Base-by-base conservation (phyloP, 257 asterid genomes). In the Jasminum sambac region DNA sequence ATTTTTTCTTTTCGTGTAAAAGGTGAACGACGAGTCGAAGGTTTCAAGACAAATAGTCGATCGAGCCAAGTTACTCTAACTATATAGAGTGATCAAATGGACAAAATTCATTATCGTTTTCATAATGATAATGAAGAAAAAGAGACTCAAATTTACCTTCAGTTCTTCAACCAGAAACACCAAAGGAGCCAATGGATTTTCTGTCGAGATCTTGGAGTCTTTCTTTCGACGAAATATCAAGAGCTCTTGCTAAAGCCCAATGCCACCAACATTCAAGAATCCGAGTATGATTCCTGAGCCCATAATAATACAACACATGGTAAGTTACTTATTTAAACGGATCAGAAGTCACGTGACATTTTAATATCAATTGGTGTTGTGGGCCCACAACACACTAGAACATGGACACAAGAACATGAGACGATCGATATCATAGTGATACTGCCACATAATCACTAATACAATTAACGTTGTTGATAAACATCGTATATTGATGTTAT, bases 151-250 rank as follows among this genome's bases (percentile, higher is more conserved):
- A 43, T 17, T 57, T 91, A 11, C 84, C 93, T 4, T 83, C 82
- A 30, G 79, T 91, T 8, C 90, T 90, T 74, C 93, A 89, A 68
- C 98, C 96, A 58, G 85, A 89, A 41, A 91, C 96, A 9, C 98
- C 98, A 0, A 75, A 73, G 19, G 96, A 91, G 82, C 94, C 98
- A 0, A 83, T 91, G 89, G 98, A 88, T 62, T 91, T 91, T 82
- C 66, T 91, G 77, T 86, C 98, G 8, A 88, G 96, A 60, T 91
- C 98, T 37, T 91, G 98, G 96, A 91, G 86, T 25, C 84, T 85
- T 57, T 89, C 98, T 38, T 96, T 96, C 23, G 55, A 82, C 36
- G 92, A 91, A 83, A 79, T 89, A 34, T 83, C 96, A 2, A 86
- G 80, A 82, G 92, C 89, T 43, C 84, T 91, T 61, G 85, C 87